Evolutionary conservation across 306 rosid genomes (phyloP), one percentile per base, ranked within the genome.

Genomic region (Cicer bijugum): DNA sequence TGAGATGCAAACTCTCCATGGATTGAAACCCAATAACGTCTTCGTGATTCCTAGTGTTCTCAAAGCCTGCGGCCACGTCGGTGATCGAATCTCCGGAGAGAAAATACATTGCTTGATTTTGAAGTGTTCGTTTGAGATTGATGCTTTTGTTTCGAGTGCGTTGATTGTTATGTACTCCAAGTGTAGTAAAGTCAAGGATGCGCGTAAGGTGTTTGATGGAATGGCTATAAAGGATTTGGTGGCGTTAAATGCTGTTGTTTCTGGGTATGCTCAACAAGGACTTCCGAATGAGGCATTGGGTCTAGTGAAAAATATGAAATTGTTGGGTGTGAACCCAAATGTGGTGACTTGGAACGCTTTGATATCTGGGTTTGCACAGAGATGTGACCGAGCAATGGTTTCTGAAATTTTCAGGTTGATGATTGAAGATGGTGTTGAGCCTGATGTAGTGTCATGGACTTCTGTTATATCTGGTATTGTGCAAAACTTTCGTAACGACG

Each of bases 391-490:
- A 14, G 84, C 44, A 19, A 88, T 75, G 89, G 94, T 79, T 6
- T 79, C 69, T 62, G 69, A 76, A 17, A 73, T 91, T 55, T 89
- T 93, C 74, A 76, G 74, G 51, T 53, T 58, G 84, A 91, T 89
- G 97, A 17, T 46, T 7, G 80, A 12, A 11, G 71, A 85, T 50
- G 91, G 89, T 6, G 71, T 89, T 15, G 84, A 86, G 66, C 96
- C 96, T 76, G 96, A 91, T 84, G 88, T 89, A 69, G 87, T 93
- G 0, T 89, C 98, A 4, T 91, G 96, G 96, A 91, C 97, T 67
- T 85, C 97, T 19, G 77, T 91, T 67, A 84, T 93, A 75, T 91
- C 98, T 39, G 98, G 97, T 71, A 77, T 82, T 80, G 98, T 89
- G 75, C 86, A 93, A 73, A 91, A 91, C 23, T 88, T 91, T 68